These are phyloP conservation scores for Aristolochia californica DNA, from an alignment of 164 flowering plant genomes.

Conservation along the genomic window DNA sequence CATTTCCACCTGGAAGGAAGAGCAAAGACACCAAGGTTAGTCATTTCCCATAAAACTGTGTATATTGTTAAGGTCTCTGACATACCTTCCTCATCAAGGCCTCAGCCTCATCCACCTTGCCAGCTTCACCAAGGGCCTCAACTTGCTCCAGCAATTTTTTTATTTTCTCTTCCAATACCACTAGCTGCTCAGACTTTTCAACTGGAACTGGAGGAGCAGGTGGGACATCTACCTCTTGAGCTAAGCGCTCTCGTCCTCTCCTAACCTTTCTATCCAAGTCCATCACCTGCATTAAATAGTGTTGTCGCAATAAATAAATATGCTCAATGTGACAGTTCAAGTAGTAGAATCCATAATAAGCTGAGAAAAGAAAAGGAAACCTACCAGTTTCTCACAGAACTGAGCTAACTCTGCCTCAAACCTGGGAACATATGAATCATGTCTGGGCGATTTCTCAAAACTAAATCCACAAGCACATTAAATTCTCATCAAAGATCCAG, in stretches of 20 bases:
- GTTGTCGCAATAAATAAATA: not conserved
- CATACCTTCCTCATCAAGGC: conserved; percentile 95
- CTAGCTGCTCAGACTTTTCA: conserved; percentile 81
- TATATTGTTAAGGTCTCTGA: not conserved
- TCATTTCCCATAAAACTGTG: not conserved
- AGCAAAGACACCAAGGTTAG: not conserved
- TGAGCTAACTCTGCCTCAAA: conserved; percentile 95
- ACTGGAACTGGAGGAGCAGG: conserved; percentile 61
- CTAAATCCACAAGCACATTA: conserved; percentile 26
- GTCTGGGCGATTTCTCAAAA: conserved; percentile 90
- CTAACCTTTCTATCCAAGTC: conserved; percentile 92
- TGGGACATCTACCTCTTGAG: conserved; percentile 70
- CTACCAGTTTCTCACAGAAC: conserved; percentile 86
- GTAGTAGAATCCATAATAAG: not conserved
- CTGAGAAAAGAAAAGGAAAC: conserved; percentile 11
- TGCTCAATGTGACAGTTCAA: not conserved
- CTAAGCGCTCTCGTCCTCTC: conserved; percentile 89
- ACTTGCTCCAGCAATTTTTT: conserved; percentile 90
- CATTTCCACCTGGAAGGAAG: conserved; percentile 57
- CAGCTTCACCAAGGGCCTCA: conserved; percentile 97
- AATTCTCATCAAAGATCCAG: conserved; percentile 5
- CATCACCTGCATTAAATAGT: conserved; percentile 42
- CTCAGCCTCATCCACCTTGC: conserved; percentile 98
- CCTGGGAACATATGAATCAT: conserved; percentile 59
- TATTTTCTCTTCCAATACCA: conserved; percentile 88